A percentile compares a stretch with the other conserved stretches of the same genome.
These are phyloP conservation scores for Diaporthe citrichinensis DNA, from an alignment of 2,329 filamentous ascomycete species.

Conservation along the genomic window DNA sequence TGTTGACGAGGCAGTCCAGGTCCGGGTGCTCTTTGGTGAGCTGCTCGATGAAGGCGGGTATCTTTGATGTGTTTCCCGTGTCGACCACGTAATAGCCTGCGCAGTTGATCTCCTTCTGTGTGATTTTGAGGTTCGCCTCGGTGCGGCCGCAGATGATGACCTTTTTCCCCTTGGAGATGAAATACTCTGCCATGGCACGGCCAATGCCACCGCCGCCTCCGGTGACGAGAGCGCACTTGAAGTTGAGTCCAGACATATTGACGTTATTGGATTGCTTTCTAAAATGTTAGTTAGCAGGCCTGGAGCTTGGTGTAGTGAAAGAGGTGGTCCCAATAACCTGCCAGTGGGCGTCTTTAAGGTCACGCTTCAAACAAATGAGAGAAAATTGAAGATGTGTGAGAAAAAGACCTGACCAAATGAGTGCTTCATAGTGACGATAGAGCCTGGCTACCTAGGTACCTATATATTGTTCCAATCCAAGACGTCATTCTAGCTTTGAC, in stretches of 20 bases:
- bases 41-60: slow-evolving; percentile 60
- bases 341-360: neutral
- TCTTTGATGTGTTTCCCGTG: slow-evolving; percentile 59
- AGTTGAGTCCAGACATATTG: slow-evolving; percentile 46
- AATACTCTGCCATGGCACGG: slow-evolving; percentile 60
- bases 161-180: slow-evolving; percentile 62
- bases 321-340: neutral
- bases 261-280: slow-evolving; percentile 38
- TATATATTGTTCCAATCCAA: slow-evolving; percentile 3
- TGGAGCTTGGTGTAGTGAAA: neutral
- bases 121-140: slow-evolving; percentile 63
- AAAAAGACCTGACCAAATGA: neutral
- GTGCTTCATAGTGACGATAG: slow-evolving; percentile 23
- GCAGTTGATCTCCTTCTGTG: slow-evolving; percentile 59
- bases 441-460: neutral
- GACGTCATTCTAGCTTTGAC: slow-evolving; percentile 27
- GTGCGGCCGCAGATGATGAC: slow-evolving; percentile 69
- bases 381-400: neutral
- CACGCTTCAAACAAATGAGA: neutral
- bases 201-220: slow-evolving; percentile 68
- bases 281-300: neutral
- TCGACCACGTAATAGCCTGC: slow-evolving; percentile 67
- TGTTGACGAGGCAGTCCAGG: slow-evolving; percentile 71
- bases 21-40: slow-evolving; percentile 65
- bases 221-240: slow-evolving; percentile 63